Base-by-base conservation (phyloP, 352 stramenopile genomes). In the Phytopythium helicoides region DNA sequence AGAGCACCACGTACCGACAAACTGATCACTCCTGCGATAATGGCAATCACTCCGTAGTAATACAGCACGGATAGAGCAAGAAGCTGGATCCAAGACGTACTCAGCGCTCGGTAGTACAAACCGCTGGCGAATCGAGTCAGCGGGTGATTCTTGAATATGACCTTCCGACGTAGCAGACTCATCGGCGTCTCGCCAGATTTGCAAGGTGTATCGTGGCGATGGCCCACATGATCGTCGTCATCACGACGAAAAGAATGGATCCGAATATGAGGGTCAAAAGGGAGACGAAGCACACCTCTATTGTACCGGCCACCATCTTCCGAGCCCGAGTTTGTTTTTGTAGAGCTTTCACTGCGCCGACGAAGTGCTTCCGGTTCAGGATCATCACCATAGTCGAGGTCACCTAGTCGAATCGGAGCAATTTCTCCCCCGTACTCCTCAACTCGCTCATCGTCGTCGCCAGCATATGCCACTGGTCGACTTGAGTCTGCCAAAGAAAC, bases 61-160 rank as follows among this genome's bases (percentile, higher is more conserved):
- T 63, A 56, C 11, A 66, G 41, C 21, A 73, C 45, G 14, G 83
- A 64, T 16, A 51, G 71, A 16, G 73, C 4, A 25, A 86, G 64
- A 1, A 86, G 46, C 5, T 58, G 58, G 0, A 56, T 16, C 72
- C 75, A 86, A 8, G 75, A 76, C 6, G 59, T 69, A 34, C 69
- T 64, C 15, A 86, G 57, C 10, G 75, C 75, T 18, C 63, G 59
- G 26, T 86, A 81, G 39, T 86, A 86, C 33, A 84, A 34, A 2
- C 75, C 68, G 21, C 71, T 84, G 25, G 70, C 68, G 15, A 86
- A 60, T 8, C 66, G 28, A 28, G 47, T 71, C 14, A 68, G 36
- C 3, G 70, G 71, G 14, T 73, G 62, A 44, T 82, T 80, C 47
- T 64, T 76, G 52, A 84, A 78, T 16, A 48, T 61, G 1, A 84